phyloP scores from a whole-genome alignment of 805 yeast genomes.

The Wickerhamiella siamensis region DNA sequence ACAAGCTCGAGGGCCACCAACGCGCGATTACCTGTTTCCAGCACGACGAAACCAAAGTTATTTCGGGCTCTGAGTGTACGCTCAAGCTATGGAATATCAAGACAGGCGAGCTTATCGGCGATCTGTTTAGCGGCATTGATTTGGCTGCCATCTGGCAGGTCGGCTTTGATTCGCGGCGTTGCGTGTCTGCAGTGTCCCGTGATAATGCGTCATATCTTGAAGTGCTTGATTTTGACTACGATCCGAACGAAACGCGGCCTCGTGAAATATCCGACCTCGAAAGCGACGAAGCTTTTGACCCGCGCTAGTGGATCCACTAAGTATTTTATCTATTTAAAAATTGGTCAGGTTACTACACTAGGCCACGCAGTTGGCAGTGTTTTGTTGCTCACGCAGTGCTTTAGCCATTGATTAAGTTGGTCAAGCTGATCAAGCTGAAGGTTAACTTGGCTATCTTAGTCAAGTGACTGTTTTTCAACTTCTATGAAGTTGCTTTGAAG shows the following conservation, averaged over 20 bases:
- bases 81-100: constrained; percentile 66
- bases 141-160: constrained; percentile 77
- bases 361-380: too few relatives aligned
- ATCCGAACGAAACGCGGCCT: constrained; percentile 10
- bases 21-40: constrained; percentile 88
- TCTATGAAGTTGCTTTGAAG: too few relatives aligned
- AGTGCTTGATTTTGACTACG: constrained; percentile 60
- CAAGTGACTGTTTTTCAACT: too few relatives aligned
- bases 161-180: constrained; percentile 63
- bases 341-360: too few relatives aligned
- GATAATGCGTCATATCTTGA: constrained; percentile 62
- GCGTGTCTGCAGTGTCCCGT: constrained; percentile 83
- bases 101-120: constrained; percentile 59
- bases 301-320: too few relatives aligned
- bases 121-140: constrained; percentile 61
- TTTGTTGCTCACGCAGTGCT: too few relatives aligned
- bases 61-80: constrained; percentile 81
- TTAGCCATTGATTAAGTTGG: too few relatives aligned
- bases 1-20: constrained; percentile 62
- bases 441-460: too few relatives aligned
- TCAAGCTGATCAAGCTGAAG: too few relatives aligned
- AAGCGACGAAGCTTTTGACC: too few relatives aligned
- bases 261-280: too few relatives aligned
- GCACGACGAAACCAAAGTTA: constrained; percentile 68
- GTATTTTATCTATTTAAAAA: too few relatives aligned